Base-by-base conservation (phyloP, 495 filamentous ascomycete genomes). In the Penicillium longicatenatum region DNA sequence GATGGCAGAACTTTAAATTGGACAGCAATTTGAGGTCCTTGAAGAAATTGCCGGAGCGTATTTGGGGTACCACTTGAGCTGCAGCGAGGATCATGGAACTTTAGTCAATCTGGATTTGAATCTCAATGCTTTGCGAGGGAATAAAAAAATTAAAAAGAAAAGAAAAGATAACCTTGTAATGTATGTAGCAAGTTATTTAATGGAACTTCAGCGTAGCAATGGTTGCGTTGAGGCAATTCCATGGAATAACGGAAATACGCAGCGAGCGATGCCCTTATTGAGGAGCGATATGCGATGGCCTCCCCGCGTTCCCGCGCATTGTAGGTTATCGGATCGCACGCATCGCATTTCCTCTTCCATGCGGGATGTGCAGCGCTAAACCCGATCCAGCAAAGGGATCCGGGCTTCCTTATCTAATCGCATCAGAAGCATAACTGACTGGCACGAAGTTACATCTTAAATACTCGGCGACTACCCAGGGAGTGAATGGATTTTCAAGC, bases 381-480 rank as follows among this genome's bases (percentile, higher is more conserved):
- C 71, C 60, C 4, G 21, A 65, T 64, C 41, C 17, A 62, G 69
- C 0, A 35, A 60, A 52, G 22, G 21, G 62, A 74, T 74, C 69
- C 71, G 69, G 16, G 52, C 46, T 63, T 60, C 66, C 63, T 57
- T 64, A 68, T 64, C 66, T 59, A 63, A 59, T 59, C 52, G 52
- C 30, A 20, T 39, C 35, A 17, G 35, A 45, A 45, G n/a, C 19
- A 19, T 21, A 45, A 17, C n/a, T n/a, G n/a, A n/a, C 5, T 39
- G 12, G 31, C 4, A 35, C 31, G 12, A 35, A 35, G 10, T 35
- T 12, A 10, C 31, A 12, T 11, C 31, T 12, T 35, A 35, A 35
- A 35, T 35, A 35, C 31, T 35, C 12, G 9, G 12, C 12, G 1
- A 12, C 12, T 12, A 35, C 31, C 31, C 31, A 35, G 31, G 9